These are phyloP conservation scores for Linderniella brevidens DNA, from an alignment of 257 asterid species.

Conservation along the genomic window DNA sequence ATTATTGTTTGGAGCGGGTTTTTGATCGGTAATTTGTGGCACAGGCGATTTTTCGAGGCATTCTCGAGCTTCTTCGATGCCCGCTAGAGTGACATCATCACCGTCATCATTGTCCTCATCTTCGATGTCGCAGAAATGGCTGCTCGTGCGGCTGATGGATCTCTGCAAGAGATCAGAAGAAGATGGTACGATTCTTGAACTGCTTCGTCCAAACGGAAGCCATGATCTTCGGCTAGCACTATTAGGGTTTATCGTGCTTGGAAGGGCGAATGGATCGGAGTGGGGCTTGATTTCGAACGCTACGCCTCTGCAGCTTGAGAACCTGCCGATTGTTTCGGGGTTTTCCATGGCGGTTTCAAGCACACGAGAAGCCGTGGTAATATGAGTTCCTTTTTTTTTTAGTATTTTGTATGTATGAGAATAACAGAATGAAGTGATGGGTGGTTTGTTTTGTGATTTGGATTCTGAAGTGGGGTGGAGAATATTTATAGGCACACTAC, in stretches of 20 bases:
- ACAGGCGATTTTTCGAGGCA: constrained; percentile 5
- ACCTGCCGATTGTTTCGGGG: constrained; percentile 15
- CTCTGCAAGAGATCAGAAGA: constrained; percentile 15
- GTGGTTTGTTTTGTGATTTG: too few relatives aligned
- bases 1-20: background rate
- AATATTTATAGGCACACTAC: too few relatives aligned
- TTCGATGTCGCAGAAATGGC: constrained; percentile 57
- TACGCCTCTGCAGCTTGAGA: constrained; percentile 63
- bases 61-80: constrained; percentile 43
- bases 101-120: constrained; percentile 9
- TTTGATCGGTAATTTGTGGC: background rate
- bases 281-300: constrained; percentile 60
- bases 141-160: constrained; percentile 41
- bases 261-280: constrained; percentile 24
- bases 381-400: too few relatives aligned
- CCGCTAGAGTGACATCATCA: constrained; percentile 12
- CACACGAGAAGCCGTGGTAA: too few relatives aligned
- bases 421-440: too few relatives aligned
- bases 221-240: constrained; percentile 3
- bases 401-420: too few relatives aligned
- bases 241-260: constrained; percentile 1
- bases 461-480: too few relatives aligned
- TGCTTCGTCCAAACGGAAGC: constrained; percentile 33
- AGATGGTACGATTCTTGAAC: constrained; percentile 21
- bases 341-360: too few relatives aligned